phyloP scores from a whole-genome alignment of 768 basidiomycete genomes.

The Pisolithus tinctorius region DNA sequence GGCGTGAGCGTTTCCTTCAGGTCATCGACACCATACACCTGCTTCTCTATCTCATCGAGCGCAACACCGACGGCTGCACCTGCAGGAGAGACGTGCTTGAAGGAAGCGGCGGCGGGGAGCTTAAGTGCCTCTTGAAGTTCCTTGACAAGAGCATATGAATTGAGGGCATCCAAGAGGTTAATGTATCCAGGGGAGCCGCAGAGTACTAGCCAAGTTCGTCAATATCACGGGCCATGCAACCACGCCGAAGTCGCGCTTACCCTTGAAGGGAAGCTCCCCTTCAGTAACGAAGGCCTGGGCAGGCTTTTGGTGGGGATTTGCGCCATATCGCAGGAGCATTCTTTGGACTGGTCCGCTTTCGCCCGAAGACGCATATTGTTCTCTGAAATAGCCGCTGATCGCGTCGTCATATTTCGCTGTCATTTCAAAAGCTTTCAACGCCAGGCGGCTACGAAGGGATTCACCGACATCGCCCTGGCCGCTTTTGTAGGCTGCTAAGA shows the following conservation, averaged over 20 bases:
- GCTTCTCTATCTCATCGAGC: conserved; percentile 78
- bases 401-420: conserved; percentile 94
- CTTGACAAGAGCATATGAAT: conserved; percentile 93
- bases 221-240: neutral
- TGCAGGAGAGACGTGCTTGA: conserved; percentile 99
- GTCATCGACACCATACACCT: conserved; percentile 95
- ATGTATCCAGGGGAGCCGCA: conserved; percentile 97
- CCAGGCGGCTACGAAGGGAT: conserved; percentile 66
- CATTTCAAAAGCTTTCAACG: conserved; percentile 96
- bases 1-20: conserved; percentile 85
- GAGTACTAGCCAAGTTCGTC: conserved; percentile 47
- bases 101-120: conserved; percentile 94
- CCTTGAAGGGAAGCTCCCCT: conserved; percentile 91
- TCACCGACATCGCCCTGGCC: conserved; percentile 72
- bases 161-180: conserved; percentile 95
- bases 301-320: conserved; percentile 98
- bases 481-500: conserved; percentile 71
- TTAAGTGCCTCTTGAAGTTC: conserved; percentile 83
- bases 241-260: conserved; percentile 30
- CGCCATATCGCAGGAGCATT: conserved; percentile 86
- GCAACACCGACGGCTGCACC: conserved; percentile 90
- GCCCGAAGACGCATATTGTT: conserved; percentile 87
- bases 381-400: conserved; percentile 94
- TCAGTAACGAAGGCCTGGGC: conserved; percentile 91
- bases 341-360: conserved; percentile 76